These are phyloP conservation scores for Magnolia officinalis DNA, from an alignment of 164 flowering plant species.

Conservation along the genomic window DNA sequence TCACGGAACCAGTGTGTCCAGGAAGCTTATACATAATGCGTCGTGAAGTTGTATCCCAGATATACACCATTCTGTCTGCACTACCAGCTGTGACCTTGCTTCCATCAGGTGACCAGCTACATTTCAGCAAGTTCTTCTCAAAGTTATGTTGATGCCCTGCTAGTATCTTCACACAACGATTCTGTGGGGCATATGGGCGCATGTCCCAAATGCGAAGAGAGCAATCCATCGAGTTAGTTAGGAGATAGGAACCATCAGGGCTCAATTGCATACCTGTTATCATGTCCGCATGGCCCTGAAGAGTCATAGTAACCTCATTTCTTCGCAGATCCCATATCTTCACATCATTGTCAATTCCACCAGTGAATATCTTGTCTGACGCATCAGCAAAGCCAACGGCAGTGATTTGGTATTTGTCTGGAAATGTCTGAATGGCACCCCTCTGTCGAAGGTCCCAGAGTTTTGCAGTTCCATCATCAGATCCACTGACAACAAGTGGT, in stretches of 20 bases:
- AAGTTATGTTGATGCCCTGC: slow-evolving; percentile 97
- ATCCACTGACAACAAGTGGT: slow-evolving; percentile 94
- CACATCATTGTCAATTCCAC: slow-evolving; percentile 87
- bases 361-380: slow-evolving; percentile 88
- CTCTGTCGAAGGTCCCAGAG: slow-evolving; percentile 97
- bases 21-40: slow-evolving; percentile 90
- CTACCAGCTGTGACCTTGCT: slow-evolving; percentile 96
- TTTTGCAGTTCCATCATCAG: slow-evolving; percentile 98
- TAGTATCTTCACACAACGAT: slow-evolving; percentile 86
- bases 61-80: slow-evolving; percentile 90
- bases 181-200: slow-evolving; percentile 97
- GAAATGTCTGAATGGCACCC: slow-evolving; percentile 94
- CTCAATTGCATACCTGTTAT: slow-evolving; percentile 93
- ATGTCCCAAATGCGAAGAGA: slow-evolving; percentile 95
- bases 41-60: slow-evolving; percentile 94
- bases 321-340: slow-evolving; percentile 95
- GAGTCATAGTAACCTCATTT: slow-evolving; percentile 87
- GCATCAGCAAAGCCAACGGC: slow-evolving; percentile 94
- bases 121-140: slow-evolving; percentile 91
- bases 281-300: slow-evolving; percentile 89
- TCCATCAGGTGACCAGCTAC: slow-evolving; percentile 98
- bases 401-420: slow-evolving; percentile 92
- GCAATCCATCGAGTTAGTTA: slow-evolving; percentile 94
- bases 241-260: slow-evolving; percentile 98
- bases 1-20: slow-evolving; percentile 94